Percentiles rank a stretch among this genome's conserved stretches.
These are phyloP conservation scores for Penicillium sp. DNA, from an alignment of 2,329 filamentous ascomycete genomes.

Conservation along the genomic window DNA sequence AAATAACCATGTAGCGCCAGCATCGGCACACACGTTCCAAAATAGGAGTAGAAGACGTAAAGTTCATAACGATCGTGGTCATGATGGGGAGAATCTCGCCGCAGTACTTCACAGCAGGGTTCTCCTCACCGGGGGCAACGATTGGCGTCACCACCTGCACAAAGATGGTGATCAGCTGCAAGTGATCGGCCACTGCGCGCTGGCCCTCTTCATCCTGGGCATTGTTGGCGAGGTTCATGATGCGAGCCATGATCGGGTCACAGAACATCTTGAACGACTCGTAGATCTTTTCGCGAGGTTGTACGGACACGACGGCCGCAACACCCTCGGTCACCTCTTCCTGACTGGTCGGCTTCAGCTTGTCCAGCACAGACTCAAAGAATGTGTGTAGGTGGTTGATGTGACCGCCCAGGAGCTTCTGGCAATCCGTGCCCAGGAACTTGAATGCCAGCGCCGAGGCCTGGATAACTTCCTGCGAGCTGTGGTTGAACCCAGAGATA, in stretches of 20 bases:
- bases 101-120: constrained; percentile 95
- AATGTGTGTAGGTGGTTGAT: constrained; percentile 87
- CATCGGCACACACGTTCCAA: constrained; percentile 92
- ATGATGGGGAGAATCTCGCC: constrained; percentile 89
- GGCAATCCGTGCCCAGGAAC: constrained; percentile 96
- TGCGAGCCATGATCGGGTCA: constrained; percentile 81
- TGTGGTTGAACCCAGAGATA: constrained; percentile 85
- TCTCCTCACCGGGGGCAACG: constrained; percentile 71
- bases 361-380: constrained; percentile 87
- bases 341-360: constrained; percentile 81
- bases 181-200: constrained; percentile 86
- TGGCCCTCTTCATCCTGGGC: constrained; percentile 83
- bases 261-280: constrained; percentile 88
- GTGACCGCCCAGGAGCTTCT: constrained; percentile 79
- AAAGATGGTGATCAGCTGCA: constrained; percentile 91
- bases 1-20: constrained; percentile 97
- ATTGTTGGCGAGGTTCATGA: constrained; percentile 85
- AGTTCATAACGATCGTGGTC: constrained; percentile 83
- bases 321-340: constrained; percentile 97
- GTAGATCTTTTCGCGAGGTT: constrained; percentile 80
- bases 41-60: constrained; percentile 82
- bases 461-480: constrained; percentile 86
- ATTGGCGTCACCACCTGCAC: constrained; percentile 78
- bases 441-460: constrained; percentile 94
- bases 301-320: constrained; percentile 85